Percentiles rank a stretch among this genome's conserved stretches.
These are phyloP conservation scores for Phialophora tarda DNA, from an alignment of 2,329 filamentous ascomycete species.

Conservation along the genomic window DNA sequence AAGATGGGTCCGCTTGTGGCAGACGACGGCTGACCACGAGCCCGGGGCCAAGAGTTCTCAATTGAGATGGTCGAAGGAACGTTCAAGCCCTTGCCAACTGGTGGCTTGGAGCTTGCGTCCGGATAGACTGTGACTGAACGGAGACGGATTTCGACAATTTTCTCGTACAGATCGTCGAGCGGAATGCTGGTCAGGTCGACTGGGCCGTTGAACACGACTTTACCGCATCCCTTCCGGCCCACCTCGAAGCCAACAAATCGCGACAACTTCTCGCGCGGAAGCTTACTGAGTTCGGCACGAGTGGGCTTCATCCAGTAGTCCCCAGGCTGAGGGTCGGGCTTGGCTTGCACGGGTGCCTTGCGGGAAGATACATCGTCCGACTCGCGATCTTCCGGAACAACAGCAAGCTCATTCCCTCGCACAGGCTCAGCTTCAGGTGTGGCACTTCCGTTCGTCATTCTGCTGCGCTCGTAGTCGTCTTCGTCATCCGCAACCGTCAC, in stretches of 20 bases:
- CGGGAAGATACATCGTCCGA: conserved; percentile 53
- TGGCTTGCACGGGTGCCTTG: conserved; percentile 34
- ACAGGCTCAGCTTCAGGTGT: conserved; percentile 62
- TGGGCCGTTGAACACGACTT: conserved; percentile 77
- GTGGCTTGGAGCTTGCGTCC: conserved; percentile 75
- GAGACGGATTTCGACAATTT: conserved; percentile 75
- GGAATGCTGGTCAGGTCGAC: conserved; percentile 83
- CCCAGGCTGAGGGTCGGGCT: conserved; percentile 65
- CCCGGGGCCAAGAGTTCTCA: conserved; percentile 90
- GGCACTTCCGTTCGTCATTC: conserved; percentile 51
- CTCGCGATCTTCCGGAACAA: conserved; percentile 69
- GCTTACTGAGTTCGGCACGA: conserved; percentile 73
- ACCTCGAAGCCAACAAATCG: conserved; percentile 77
- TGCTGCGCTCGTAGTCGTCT: conserved; percentile 62
- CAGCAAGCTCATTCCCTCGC: conserved; percentile 75
- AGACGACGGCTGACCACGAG: conserved; percentile 62
- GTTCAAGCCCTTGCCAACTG: conserved; percentile 85
- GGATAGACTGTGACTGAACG: conserved; percentile 89
- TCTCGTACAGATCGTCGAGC: conserved; percentile 77
- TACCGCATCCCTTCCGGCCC: conserved; percentile 80
- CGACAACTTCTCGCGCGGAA: conserved; percentile 80
- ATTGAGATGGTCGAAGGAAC: conserved; percentile 87
- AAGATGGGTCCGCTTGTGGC: conserved; percentile 70
- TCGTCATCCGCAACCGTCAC: conserved; percentile 16
- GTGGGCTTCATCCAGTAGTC: conserved; percentile 86